Evolutionary conservation across 2,329 filamentous ascomycete species (phyloP).

Genomic region (Neonectria punicea): DNA sequence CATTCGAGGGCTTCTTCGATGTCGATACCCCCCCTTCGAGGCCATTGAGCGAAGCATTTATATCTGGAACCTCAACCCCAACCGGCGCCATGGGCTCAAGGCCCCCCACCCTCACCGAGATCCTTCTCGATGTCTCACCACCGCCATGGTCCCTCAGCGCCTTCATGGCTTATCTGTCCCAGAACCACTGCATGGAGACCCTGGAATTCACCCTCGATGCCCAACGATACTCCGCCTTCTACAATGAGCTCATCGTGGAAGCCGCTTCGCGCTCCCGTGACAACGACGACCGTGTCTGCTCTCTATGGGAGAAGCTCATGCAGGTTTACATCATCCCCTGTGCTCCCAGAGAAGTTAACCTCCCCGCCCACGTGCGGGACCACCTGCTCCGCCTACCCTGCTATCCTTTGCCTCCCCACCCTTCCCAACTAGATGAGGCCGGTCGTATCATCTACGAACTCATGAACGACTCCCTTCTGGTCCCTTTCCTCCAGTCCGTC

Average conservation of each 20-base stretch:
- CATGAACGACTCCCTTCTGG: constrained; percentile 96
- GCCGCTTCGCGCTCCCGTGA: constrained; percentile 50
- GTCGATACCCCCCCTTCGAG: constrained; percentile 58
- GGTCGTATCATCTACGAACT: constrained; percentile 91
- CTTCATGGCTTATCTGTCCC: constrained; percentile 96
- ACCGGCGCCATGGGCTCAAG: constrained; percentile 46
- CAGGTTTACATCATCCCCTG: constrained; percentile 91
- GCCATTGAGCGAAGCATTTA: constrained; percentile 59
- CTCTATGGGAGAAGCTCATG: constrained; percentile 88
- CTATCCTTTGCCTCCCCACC: constrained; percentile 74
- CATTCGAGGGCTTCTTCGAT: constrained; percentile 57
- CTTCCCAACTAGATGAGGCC: constrained; percentile 81
- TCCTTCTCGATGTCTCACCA: constrained; percentile 85
- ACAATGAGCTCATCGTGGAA: constrained; percentile 56
- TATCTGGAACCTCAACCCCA: constrained; percentile 53
- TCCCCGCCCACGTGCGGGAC: constrained; percentile 87
- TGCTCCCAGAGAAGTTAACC: constrained; percentile 87
- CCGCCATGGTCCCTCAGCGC: constrained; percentile 91
- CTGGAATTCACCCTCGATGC: constrained; percentile 97
- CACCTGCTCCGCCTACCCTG: constrained; percentile 69
- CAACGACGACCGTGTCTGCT: constrained; percentile 74
- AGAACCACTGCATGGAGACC: constrained; percentile 96
- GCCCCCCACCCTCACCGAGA: constrained; percentile 82
- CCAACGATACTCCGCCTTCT: constrained; percentile 78
- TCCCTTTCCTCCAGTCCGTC: constrained; percentile 87